These are phyloP conservation scores for Ophiostoma quercus DNA, from an alignment of 2,329 filamentous ascomycete genomes.

Conservation along the genomic window DNA sequence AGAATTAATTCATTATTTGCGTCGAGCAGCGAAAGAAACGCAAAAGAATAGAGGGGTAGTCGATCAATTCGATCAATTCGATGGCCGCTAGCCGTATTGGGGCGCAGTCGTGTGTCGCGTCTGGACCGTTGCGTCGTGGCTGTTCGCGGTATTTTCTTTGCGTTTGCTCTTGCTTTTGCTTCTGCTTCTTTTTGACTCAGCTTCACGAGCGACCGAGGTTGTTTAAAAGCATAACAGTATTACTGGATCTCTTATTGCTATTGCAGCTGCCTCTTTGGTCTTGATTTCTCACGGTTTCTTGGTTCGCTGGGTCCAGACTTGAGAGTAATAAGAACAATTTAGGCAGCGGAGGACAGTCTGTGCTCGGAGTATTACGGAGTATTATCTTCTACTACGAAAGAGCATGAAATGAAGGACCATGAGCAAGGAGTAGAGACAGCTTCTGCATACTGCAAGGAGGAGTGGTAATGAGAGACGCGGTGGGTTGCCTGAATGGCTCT, in stretches of 20 bases:
- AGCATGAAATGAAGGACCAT: background rate
- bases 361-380: background rate
- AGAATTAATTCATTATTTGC: background rate
- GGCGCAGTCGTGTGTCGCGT: background rate
- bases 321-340: background rate
- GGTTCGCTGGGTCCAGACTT: background rate
- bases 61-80: background rate
- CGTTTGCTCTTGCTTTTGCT: too few species aligned
- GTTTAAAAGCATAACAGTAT: too few species aligned
- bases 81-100: background rate
- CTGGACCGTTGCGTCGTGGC: slow-evolving; percentile 3
- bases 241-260: background rate
- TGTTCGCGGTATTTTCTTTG: slow-evolving; percentile 7
- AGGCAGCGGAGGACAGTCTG: background rate
- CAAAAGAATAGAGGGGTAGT: background rate
- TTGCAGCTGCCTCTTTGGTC: slow-evolving; percentile 7
- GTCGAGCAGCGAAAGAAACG: background rate
- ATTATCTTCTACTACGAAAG: too few species aligned
- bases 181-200: too few species aligned
- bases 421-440: background rate
- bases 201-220: slow-evolving; percentile 8
- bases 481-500: background rate
- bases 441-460: background rate
- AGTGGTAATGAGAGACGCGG: background rate
- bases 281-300: slow-evolving; percentile 2